phyloP scores from a whole-genome alignment of 2,329 filamentous ascomycete species.

The Neonectria punicea region DNA sequence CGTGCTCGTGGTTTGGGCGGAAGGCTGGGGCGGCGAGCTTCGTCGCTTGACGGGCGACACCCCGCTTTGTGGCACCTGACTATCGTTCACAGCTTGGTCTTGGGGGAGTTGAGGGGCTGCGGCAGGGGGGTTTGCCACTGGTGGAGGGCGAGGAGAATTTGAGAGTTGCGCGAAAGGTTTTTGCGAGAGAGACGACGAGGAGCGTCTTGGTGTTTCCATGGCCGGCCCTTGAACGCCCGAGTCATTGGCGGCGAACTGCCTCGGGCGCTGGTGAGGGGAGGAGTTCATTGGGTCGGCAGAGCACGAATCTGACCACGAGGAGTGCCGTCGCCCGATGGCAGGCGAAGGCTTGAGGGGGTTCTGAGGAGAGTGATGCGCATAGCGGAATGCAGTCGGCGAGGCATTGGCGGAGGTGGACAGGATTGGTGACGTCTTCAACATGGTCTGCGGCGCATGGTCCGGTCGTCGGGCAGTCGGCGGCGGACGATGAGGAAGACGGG shows the following conservation, averaged over 20 bases:
- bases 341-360: constrained; percentile 40
- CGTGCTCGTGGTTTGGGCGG: constrained; percentile 43
- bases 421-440: constrained; percentile 69
- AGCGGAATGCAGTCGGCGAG: constrained; percentile 59
- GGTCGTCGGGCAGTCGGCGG: constrained; percentile 29
- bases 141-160: constrained; percentile 35
- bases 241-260: constrained; percentile 40
- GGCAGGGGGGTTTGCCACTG: constrained; percentile 26
- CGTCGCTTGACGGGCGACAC: constrained; percentile 50
- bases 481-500: constrained; percentile 25
- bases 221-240: constrained; percentile 34
- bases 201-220: constrained; percentile 31
- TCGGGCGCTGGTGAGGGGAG: constrained; percentile 38
- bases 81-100: constrained; percentile 26
- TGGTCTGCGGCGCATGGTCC: constrained; percentile 63
- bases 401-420: constrained; percentile 62
- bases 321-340: constrained; percentile 41
- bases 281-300: constrained; percentile 41
- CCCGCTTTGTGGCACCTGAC: constrained; percentile 32
- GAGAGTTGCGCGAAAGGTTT: constrained; percentile 32
- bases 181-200: constrained; percentile 34
- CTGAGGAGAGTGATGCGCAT: constrained; percentile 45
- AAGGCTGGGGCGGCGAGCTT: constrained; percentile 41
- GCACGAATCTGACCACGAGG: constrained; percentile 38
- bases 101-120: constrained; percentile 31